phyloP scores from a whole-genome alignment of 2,329 filamentous ascomycete genomes.

The Sclerotinia trifoliorum region DNA sequence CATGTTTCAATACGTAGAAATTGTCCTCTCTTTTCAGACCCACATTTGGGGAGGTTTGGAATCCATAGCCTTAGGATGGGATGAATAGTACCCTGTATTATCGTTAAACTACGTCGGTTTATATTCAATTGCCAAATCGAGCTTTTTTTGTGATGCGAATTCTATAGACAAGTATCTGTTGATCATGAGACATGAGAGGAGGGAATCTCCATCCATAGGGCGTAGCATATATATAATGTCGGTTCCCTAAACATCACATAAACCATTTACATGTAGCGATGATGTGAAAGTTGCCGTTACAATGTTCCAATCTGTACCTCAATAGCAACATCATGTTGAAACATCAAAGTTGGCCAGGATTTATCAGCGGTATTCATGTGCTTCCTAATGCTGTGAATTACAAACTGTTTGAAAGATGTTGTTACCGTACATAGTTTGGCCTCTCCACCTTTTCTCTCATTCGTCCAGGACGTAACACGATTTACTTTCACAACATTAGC shows the following conservation, averaged over 20 bases:
- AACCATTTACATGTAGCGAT: not conserved
- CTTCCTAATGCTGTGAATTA: too few species aligned
- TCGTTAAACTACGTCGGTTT: not conserved
- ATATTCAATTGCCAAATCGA: not conserved
- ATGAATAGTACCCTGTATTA: not conserved
- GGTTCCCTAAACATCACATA: not conserved
- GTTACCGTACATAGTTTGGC: not conserved
- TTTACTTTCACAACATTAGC: not conserved
- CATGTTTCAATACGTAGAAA: not conserved
- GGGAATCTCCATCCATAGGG: not conserved
- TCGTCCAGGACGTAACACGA: not conserved
- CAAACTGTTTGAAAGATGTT: not conserved
- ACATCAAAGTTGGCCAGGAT: not conserved
- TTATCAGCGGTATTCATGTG: not conserved
- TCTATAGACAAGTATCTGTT: not conserved
- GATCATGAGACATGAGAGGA: not conserved
- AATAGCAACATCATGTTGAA: not conserved
- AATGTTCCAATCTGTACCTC: not conserved
- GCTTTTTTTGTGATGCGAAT: not conserved
- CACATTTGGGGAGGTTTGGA: too few species aligned
- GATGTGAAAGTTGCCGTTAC: not conserved
- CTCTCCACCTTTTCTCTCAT: too few species aligned
- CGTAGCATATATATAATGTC: not conserved
- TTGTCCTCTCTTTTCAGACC: not conserved
- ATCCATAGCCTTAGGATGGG: not conserved